These are phyloP conservation scores for Hygrophila difformis DNA, from an alignment of 257 asterid species.

Conservation along the genomic window DNA sequence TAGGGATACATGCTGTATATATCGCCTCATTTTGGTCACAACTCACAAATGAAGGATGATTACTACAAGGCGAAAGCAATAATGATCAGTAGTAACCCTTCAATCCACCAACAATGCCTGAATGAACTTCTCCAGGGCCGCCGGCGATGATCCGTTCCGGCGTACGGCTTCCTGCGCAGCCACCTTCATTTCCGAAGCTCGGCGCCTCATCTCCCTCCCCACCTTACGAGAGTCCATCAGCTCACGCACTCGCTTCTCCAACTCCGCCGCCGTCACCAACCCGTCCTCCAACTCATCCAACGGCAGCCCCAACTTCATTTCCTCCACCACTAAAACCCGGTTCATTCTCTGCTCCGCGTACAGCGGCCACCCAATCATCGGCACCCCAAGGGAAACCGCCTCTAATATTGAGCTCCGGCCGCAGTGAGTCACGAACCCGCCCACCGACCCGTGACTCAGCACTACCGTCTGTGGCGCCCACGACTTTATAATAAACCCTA, in stretches of 20 bases:
- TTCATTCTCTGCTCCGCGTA: constrained; percentile 57
- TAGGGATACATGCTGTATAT: too few relatives aligned
- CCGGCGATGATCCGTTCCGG: constrained; percentile 20
- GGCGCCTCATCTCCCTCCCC: constrained; percentile 21
- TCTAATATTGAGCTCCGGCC: constrained; percentile 61
- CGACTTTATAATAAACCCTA: constrained; percentile 36
- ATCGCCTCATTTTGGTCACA: too few relatives aligned
- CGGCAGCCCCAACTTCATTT: constrained; percentile 33
- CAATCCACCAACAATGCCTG: neutral
- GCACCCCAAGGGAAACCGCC: constrained; percentile 39
- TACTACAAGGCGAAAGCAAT: too few relatives aligned
- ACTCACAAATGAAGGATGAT: too few relatives aligned
- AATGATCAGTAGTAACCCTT: too few relatives aligned
- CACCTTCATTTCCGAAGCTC: constrained; percentile 16
- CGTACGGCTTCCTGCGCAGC: constrained; percentile 21
- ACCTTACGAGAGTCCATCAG: constrained; percentile 27
- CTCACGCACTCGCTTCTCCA: constrained; percentile 37
- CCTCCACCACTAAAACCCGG: constrained; percentile 33
- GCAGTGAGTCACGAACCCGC: constrained; percentile 60
- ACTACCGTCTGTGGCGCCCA: constrained; percentile 62
- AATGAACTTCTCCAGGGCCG: constrained; percentile 17
- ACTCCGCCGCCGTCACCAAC: constrained; percentile 38
- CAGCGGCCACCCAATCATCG: constrained; percentile 61
- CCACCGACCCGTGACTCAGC: constrained; percentile 40
- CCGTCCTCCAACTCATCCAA: constrained; percentile 28